Conservation (phyloP, 2,329 filamentous ascomycete genomes). For the Meredithiella fracta region DNA sequence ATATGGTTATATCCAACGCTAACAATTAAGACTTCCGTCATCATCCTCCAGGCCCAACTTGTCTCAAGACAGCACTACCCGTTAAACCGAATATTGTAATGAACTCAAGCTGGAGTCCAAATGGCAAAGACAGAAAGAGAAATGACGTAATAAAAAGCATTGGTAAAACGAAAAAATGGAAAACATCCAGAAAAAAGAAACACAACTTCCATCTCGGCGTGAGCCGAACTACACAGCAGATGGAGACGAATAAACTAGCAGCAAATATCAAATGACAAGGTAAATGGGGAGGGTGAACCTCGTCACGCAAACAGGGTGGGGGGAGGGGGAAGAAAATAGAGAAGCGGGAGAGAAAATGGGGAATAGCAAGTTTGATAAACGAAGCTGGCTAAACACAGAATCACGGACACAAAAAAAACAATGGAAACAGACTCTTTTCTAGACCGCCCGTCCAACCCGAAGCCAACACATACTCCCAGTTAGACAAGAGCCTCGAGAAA, state of each 20-base stretch:
- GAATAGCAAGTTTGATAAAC: constrained; percentile 1
- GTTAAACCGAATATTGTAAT: background rate
- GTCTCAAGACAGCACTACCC: background rate
- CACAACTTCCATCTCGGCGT: constrained; percentile 1
- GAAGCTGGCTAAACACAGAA: constrained; percentile 1
- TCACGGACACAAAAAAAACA: constrained; percentile 6
- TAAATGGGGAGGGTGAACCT: constrained; percentile 5
- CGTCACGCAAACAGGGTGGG: constrained; percentile 2
- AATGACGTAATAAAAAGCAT: constrained; percentile 12
- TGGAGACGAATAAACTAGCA: constrained; percentile 1
- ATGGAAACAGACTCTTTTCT: background rate
- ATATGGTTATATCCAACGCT: background rate
- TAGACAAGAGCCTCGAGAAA: background rate
- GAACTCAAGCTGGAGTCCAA: background rate
- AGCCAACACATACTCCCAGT: constrained; percentile 71
- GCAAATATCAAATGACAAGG: constrained; percentile 6
- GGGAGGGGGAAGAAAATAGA: constrained; percentile 8
- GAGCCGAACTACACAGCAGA: constrained; percentile 7
- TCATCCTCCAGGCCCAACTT: background rate
- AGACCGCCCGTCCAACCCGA: constrained; percentile 49
- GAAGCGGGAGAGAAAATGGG: background rate
- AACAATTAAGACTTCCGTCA: background rate
- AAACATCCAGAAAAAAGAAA: background rate
- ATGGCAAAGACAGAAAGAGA: constrained; percentile 5
- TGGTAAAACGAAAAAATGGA: background rate